A percentile compares a stretch with the other conserved stretches of the same genome.
These are phyloP conservation scores for Gleditsia sinensis DNA, from an alignment of 306 rosid genomes.

Conservation along the genomic window DNA sequence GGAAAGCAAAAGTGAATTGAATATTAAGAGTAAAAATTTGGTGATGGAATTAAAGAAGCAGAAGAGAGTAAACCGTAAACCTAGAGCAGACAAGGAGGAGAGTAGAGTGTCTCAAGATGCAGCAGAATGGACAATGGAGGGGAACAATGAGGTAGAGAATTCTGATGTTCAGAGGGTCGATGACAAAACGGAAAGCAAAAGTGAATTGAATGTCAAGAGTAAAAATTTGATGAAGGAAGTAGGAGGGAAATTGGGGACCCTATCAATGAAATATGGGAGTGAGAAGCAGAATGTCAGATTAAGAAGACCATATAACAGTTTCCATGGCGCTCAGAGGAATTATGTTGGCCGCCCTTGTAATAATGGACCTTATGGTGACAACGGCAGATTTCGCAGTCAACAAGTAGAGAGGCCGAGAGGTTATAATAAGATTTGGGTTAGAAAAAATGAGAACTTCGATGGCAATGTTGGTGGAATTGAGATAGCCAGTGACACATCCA, in stretches of 20 bases:
- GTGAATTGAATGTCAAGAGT: constrained; percentile 11
- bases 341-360: neutral
- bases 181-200: constrained; percentile 9
- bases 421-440: constrained; percentile 51
- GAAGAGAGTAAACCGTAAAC: neutral
- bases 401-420: neutral
- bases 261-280: constrained; percentile 17
- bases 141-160: neutral
- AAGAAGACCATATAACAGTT: neutral
- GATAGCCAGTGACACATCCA: neutral
- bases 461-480: constrained; percentile 27
- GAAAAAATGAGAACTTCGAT: constrained; percentile 44
- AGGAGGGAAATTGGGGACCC: constrained; percentile 26
- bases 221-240: neutral
- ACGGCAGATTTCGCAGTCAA: neutral
- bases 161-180: neutral
- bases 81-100: constrained; percentile 13
- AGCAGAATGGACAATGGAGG: neutral
- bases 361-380: neutral
- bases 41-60: constrained; percentile 16
- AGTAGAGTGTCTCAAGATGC: neutral
- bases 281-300: constrained; percentile 3
- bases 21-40: neutral
- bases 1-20: constrained; percentile 6
- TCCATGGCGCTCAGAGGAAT: neutral